phyloP scores from a whole-genome alignment of 2,329 filamentous ascomycete species.

The Alternaria metachromatica region DNA sequence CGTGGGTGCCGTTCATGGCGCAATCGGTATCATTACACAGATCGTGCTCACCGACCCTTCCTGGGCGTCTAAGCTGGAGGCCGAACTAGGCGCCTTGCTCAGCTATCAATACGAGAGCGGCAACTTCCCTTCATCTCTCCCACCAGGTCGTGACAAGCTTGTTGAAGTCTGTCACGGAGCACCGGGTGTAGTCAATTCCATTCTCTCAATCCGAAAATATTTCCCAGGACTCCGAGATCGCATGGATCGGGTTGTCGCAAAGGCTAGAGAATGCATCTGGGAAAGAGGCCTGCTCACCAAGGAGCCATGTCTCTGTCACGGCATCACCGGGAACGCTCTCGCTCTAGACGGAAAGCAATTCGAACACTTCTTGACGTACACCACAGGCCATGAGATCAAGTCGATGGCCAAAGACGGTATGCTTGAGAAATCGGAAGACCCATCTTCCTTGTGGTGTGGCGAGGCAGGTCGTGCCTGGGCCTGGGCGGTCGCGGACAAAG shows the following conservation, averaged over 20 bases:
- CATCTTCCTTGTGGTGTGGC: slow-evolving; percentile 59
- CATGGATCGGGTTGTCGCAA: slow-evolving; percentile 61
- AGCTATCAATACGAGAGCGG: slow-evolving; percentile 66
- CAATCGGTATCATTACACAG: slow-evolving; percentile 74
- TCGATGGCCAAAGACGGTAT: slow-evolving; percentile 60
- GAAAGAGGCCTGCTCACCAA: slow-evolving; percentile 67
- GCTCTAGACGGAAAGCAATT: slow-evolving; percentile 58
- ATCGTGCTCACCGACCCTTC: slow-evolving; percentile 65
- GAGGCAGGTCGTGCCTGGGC: slow-evolving; percentile 58
- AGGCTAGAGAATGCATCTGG: slow-evolving; percentile 62
- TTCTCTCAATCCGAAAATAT: slow-evolving; percentile 62
- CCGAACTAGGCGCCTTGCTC: slow-evolving; percentile 62
- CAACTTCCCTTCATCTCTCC: slow-evolving; percentile 67
- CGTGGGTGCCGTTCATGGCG: slow-evolving; percentile 71
- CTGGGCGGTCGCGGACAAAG: slow-evolving; percentile 55
- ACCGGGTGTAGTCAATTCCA: slow-evolving; percentile 66
- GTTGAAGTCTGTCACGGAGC: slow-evolving; percentile 74
- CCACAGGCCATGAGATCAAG: slow-evolving; percentile 63
- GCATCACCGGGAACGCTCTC: slow-evolving; percentile 69
- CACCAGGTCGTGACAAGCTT: slow-evolving; percentile 56
- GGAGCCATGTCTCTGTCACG: slow-evolving; percentile 70
- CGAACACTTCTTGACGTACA: slow-evolving; percentile 66
- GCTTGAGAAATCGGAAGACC: slow-evolving; percentile 59
- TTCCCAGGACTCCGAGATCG: slow-evolving; percentile 62
- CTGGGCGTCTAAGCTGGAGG: slow-evolving; percentile 61